phyloP scores from a whole-genome alignment of 2,329 filamentous ascomycete genomes.

The Beauveria caledonica region DNA sequence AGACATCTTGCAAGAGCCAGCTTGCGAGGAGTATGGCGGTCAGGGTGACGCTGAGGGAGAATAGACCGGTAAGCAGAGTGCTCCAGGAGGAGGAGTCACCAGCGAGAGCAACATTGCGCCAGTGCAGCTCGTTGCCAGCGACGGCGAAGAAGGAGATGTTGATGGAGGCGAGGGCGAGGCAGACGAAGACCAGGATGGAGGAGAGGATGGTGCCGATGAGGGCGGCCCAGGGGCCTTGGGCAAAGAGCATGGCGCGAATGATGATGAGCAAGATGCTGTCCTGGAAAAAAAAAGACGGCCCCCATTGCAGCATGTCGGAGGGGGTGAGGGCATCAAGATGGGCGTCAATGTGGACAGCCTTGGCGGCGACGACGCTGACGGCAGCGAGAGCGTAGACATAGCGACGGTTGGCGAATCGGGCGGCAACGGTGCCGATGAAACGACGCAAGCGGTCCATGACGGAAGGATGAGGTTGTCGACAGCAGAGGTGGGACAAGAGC shows the following conservation, averaged over 20 bases:
- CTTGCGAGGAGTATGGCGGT: conserved; percentile 13
- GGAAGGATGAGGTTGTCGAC: not conserved
- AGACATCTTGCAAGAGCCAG: conserved; percentile 21
- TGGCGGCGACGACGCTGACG: conserved; percentile 12
- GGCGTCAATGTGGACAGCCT: conserved; percentile 13
- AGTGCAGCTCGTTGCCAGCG: conserved; percentile 27
- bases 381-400: conserved; percentile 11
- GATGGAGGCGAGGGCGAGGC: conserved; percentile 17
- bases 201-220: conserved; percentile 1
- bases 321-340: conserved; percentile 11
- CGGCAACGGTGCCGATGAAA: conserved; percentile 1
- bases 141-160: conserved; percentile 21
- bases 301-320: conserved; percentile 9
- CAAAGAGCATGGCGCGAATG: conserved; percentile 10
- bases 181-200: not conserved
- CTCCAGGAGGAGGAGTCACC: conserved; percentile 23
- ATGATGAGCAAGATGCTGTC: conserved; percentile 8
- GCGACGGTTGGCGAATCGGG: conserved; percentile 11
- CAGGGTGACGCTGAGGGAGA: conserved; percentile 19
- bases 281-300: conserved; percentile 11
- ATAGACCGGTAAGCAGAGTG: conserved; percentile 23
- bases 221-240: not conserved
- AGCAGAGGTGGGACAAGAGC: not conserved
- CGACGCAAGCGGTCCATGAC: conserved; percentile 6
- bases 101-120: conserved; percentile 25